These are phyloP conservation scores for Dinochytrium kinnereticum DNA, from an alignment of 371 early-diverging fungal genomes.

Conservation along the genomic window DNA sequence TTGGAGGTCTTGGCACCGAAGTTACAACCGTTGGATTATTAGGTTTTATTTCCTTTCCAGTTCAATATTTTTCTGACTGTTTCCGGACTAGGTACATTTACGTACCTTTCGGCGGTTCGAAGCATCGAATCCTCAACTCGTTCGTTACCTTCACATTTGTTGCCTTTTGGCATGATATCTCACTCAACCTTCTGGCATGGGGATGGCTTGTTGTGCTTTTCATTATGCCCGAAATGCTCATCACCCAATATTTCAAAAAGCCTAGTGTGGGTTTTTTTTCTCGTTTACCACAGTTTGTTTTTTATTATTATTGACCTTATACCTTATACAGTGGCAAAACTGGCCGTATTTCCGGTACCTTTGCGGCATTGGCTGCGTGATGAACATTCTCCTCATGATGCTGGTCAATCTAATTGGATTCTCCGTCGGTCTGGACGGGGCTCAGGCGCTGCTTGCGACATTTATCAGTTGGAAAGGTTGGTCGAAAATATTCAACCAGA, in stretches of 20 bases:
- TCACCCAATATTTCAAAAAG: constrained; percentile 59
- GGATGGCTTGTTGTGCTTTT: constrained; percentile 89
- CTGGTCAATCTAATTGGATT: constrained; percentile 95
- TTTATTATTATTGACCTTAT: not conserved
- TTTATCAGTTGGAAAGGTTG: constrained; percentile 15
- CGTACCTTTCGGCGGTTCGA: constrained; percentile 85
- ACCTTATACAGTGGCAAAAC: constrained; percentile 25
- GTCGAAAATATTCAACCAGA: too few species aligned
- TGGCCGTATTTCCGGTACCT: constrained; percentile 79
- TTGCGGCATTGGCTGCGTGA: constrained; percentile 80
- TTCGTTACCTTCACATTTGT: constrained; percentile 92
- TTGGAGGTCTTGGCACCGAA: constrained; percentile 94
- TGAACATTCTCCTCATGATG: constrained; percentile 93
- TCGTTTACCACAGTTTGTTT: not conserved
- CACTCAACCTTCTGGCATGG: constrained; percentile 85
- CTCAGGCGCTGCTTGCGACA: not conserved
- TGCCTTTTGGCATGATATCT: constrained; percentile 94
- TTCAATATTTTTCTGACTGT: not conserved
- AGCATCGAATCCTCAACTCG: constrained; percentile 66
- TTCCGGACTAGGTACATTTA: constrained; percentile 75
- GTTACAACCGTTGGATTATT: constrained; percentile 88
- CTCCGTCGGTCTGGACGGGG: constrained; percentile 65
- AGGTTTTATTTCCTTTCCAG: constrained; percentile 37
- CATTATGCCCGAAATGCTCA: constrained; percentile 82
- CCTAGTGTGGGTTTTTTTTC: constrained; percentile 46